These are phyloP conservation scores for Aphelidium insulamus DNA, from an alignment of 371 early-diverging fungal genomes.

Conservation along the genomic window DNA sequence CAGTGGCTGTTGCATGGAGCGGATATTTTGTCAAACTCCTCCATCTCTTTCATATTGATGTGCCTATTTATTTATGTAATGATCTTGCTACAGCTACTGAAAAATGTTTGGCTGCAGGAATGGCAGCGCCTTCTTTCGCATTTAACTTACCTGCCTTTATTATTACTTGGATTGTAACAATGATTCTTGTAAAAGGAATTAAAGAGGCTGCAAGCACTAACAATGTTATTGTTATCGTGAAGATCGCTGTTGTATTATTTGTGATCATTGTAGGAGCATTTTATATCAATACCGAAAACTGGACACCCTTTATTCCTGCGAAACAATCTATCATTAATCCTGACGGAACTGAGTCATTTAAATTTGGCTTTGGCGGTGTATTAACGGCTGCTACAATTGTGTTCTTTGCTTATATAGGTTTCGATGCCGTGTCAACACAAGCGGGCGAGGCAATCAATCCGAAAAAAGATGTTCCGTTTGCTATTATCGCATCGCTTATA, in stretches of 20 bases:
- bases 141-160: neutral
- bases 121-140: neutral
- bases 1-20: neutral
- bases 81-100: too few relatives aligned
- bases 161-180: neutral
- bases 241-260: neutral
- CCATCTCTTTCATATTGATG: too few relatives aligned
- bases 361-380: constrained; percentile 1
- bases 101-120: too few relatives aligned
- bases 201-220: neutral
- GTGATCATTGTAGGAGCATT: neutral
- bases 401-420: constrained; percentile 2
- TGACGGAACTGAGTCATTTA: too few relatives aligned
- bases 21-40: neutral
- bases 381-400: neutral
- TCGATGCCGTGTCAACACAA: constrained; percentile 2
- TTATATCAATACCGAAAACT: neutral
- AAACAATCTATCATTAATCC: neutral
- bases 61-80: too few relatives aligned
- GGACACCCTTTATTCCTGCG: constrained; percentile 2
- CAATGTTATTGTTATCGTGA: neutral
- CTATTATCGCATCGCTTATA: neutral
- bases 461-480: constrained; percentile 1
- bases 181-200: neutral
- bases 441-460: constrained; percentile 1